Evolutionary conservation across 106 monocot species (phyloP).

Genomic region (Dendrobium nobile): DNA sequence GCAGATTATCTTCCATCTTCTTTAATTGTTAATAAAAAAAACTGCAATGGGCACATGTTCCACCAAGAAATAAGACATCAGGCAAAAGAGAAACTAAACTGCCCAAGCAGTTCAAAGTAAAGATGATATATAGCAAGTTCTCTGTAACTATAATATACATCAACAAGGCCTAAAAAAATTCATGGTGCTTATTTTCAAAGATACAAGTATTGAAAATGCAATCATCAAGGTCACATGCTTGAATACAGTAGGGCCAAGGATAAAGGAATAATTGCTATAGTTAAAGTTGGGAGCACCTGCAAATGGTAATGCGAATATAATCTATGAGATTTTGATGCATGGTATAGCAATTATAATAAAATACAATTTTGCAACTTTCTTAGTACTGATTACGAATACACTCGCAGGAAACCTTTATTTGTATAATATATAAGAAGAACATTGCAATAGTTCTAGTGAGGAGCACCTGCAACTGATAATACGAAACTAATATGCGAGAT

Average conservation of each 20-base stretch:
- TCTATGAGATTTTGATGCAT: background rate
- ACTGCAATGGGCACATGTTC: background rate
- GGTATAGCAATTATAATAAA: background rate
- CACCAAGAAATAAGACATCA: background rate
- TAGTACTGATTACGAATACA: background rate
- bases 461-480: too few relatives aligned
- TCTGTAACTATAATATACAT: background rate
- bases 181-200: background rate
- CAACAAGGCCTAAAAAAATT: background rate
- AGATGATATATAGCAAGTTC: background rate
- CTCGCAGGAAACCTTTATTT: background rate
- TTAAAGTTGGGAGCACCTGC: background rate
- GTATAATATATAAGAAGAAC: too few relatives aligned
- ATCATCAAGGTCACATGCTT: background rate
- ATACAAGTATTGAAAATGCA: background rate
- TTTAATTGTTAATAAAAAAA: background rate
- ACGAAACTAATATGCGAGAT: too few relatives aligned
- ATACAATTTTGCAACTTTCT: background rate
- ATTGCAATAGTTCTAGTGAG: too few relatives aligned
- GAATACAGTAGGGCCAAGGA: background rate
- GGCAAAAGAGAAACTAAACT: background rate
- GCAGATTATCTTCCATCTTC: conserved; percentile 25
- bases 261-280: background rate
- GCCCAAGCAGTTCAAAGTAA: background rate
- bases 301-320: background rate